These are phyloP conservation scores for Phytophthora capsici DNA, from an alignment of 352 stramenopile genomes.

Conservation along the genomic window DNA sequence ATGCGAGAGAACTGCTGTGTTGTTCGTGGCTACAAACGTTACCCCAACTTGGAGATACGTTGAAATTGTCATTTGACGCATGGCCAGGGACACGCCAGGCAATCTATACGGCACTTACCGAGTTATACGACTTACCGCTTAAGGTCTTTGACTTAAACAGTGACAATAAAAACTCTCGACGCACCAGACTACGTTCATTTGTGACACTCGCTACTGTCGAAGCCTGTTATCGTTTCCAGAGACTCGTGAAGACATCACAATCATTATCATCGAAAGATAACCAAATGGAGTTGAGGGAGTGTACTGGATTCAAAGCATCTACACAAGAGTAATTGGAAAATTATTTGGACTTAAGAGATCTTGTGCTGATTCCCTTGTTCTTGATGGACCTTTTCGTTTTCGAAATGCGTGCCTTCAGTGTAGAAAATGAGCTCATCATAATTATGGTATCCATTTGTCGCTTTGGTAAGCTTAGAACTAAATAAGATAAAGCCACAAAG, in stretches of 20 bases:
- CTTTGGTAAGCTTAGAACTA: no score
- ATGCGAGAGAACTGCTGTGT: slow-evolving; percentile 36
- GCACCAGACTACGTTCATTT: slow-evolving; percentile 20
- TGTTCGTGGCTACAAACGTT: slow-evolving; percentile 42
- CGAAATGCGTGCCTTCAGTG: no score
- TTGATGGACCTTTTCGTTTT: background rate
- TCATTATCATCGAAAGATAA: background rate
- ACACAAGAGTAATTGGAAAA: slow-evolving; percentile 46
- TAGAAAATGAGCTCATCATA: no score
- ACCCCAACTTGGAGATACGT: background rate
- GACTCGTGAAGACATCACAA: background rate
- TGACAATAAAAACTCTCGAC: background rate
- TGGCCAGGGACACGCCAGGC: slow-evolving; percentile 9
- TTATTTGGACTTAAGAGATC: no score
- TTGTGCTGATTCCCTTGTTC: background rate
- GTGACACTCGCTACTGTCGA: slow-evolving; percentile 12
- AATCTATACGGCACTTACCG: slow-evolving; percentile 13
- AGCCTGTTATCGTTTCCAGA: slow-evolving; percentile 9
- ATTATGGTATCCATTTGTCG: no score
- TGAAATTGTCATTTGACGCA: slow-evolving; percentile 15
- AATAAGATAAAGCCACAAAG: no score
- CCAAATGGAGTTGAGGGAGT: background rate
- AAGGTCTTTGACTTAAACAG: background rate
- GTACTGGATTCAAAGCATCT: slow-evolving; percentile 3
- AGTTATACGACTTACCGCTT: slow-evolving; percentile 25